phyloP scores from a whole-genome alignment of 2,329 filamentous ascomycete species.

The Fusarium coicis region DNA sequence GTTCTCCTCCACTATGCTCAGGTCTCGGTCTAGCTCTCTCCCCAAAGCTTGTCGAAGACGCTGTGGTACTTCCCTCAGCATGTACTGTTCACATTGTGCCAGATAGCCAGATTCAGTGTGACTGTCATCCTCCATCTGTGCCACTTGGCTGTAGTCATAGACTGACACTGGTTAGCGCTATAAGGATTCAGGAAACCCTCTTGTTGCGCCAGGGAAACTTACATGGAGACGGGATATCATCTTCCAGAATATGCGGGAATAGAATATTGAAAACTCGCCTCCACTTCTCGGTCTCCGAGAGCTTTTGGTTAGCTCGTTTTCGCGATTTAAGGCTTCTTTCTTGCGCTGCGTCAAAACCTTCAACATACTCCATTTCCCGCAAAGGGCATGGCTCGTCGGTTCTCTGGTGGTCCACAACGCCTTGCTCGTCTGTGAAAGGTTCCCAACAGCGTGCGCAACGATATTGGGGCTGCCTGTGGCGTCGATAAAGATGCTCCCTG shows the following conservation, averaged over 20 bases:
- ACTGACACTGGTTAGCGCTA: not conserved
- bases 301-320: not conserved
- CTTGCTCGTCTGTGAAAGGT: not conserved
- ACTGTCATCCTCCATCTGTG: not conserved
- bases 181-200: too few species aligned
- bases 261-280: not conserved
- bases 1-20: not conserved
- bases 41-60: not conserved
- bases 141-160: not conserved
- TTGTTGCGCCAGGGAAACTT: not conserved
- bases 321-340: not conserved
- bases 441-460: not conserved
- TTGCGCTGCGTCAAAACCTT: not conserved
- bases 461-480: not conserved
- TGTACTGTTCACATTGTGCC: not conserved
- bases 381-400: not conserved
- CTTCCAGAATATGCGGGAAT: not conserved
- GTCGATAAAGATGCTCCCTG: too few species aligned
- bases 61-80: not conserved
- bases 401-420: not conserved
- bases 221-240: not conserved
- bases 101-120: not conserved
- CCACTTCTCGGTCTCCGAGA: not conserved
- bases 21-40: not conserved
- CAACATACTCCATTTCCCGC: not conserved